Base-by-base conservation (phyloP, 1,139 yeast genomes). In the Scheffersomyces illinoinensis region DNA sequence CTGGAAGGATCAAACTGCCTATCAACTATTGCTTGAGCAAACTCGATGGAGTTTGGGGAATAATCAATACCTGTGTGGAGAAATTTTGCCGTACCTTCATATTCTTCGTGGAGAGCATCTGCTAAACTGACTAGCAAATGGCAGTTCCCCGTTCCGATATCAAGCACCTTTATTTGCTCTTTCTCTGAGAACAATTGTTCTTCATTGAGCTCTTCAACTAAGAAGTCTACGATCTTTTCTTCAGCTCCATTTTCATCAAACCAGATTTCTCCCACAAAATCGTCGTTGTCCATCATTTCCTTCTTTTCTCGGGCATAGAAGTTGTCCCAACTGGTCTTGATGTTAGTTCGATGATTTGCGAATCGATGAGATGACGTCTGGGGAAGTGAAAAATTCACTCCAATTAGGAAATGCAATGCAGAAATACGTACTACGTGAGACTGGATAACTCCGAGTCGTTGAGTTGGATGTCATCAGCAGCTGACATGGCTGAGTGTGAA, bases 231-330 rank as follows among this genome's bases (percentile, higher is more conserved):
- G 87, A 95, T 90, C 70, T 86, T 88, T 60, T 81, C 81, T 69
- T 93, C 98, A 0, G 99, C 98, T 68, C 90, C 93, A 17, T 92
- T 89, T 68, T 96, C 98, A 64, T 90, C 88, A 72, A 95, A 95
- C 99, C 99, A 96, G 71, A 93, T 85, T 73, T 95, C 99, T 2
- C 99, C 99, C 0, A 93, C 88, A 70, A 95, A 98, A 20, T 88
- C 83, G 19, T 89, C 85, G 69, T 93, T 90, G 43, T 85, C 84
- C 52, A 79, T 71, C 68, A 91, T 93, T 74, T 93, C 93, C 52
- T 73, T 68, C 63, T 85, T 83, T 70, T 95, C 99, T 48, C 84
- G 71, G 52, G 84, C 76, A 74, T 95, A 95, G 71, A 95, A 91
- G 58, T 88, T 84, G 72, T 95, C 93, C 99, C 99, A 95, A 77